Evolutionary conservation across 345 rosid species (phyloP), one percentile per base, ranked within the genome.

Genomic region (Boechera divaricarpa): DNA sequence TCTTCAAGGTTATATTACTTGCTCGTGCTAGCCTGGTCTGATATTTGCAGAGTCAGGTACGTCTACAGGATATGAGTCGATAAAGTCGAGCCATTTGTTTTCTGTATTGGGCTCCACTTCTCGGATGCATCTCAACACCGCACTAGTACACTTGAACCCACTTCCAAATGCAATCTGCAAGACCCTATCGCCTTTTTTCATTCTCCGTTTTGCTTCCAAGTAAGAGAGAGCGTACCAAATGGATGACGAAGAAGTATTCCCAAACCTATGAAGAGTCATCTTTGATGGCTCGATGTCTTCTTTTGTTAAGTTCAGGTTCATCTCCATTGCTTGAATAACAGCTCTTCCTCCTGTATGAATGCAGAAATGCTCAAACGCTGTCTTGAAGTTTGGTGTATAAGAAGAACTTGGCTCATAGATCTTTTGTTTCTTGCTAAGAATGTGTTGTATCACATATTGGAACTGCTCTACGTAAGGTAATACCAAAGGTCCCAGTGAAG

Each of bases 131-230:
- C 74, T 85, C 92, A 85, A 84, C 8, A 85, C 92, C 0, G 88
- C 90, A 53, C 89, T 88, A 57, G 79, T 86, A 69, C 91, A 87
- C 82, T 89, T 89, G 38, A 87, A 78, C 60, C 81, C 77, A 58
- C 91, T 86, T 24, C 91, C 94, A 16, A 89, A 80, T 11, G 88
- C 90, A 31, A 87, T 90, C 83, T 88, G 91, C 89, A 88, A 84
- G 38, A 88, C 83, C 44, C 82, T 78, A 44, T 90, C 81, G 1
- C 87, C 86, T 59, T 44, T 77, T 69, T 69, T 88, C 77, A 85
- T 77, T 54, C 85, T 84, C 67, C 81, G 74, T 72, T 80, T 82
- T 13, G 89, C 79, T 72, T 87, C 87, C 11, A 81, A 75, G 75
- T 86, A 86, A 59, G 79, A 77, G 58, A 87, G 75, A 52, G 63